phyloP scores from a whole-genome alignment of 768 basidiomycete species.

The Leucosporidium scottii region DNA sequence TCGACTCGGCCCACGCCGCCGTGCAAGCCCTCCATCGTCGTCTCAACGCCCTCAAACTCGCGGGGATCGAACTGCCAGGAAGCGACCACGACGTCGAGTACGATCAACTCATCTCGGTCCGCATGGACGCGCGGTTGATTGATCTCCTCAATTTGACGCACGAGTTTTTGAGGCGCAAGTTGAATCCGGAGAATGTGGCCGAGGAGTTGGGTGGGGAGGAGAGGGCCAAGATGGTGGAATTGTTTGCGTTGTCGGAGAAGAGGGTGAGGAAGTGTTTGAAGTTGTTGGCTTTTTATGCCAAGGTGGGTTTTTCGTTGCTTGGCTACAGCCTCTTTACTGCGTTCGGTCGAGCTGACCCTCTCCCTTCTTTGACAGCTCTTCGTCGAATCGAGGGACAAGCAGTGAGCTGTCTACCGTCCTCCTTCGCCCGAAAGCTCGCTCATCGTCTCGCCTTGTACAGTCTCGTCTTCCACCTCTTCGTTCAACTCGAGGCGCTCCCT shows the following conservation, averaged over 20 bases:
- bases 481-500: slow-evolving; percentile 26
- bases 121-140: slow-evolving; percentile 28
- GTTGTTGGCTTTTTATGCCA: slow-evolving; percentile 12
- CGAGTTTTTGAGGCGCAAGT: slow-evolving; percentile 9
- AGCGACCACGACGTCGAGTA: slow-evolving; percentile 17
- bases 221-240: slow-evolving; percentile 4
- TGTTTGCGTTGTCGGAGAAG: slow-evolving; percentile 15
- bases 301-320: too few relatives aligned
- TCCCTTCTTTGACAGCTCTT: slow-evolving; percentile 9
- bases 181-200: neutral
- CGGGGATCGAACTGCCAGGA: neutral
- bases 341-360: neutral
- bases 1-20: slow-evolving; percentile 23
- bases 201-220: neutral
- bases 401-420: slow-evolving; percentile 24
- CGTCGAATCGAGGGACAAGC: slow-evolving; percentile 30
- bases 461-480: slow-evolving; percentile 27
- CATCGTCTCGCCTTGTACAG: neutral
- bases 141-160: slow-evolving; percentile 29
- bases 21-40: slow-evolving; percentile 13
- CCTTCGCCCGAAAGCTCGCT: slow-evolving; percentile 19
- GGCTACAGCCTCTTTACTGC: too few relatives aligned
- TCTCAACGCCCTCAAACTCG: slow-evolving; percentile 10
- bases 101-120: slow-evolving; percentile 25
- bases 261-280: slow-evolving; percentile 27